Evolutionary conservation across 208 protist genomes (phyloP), one percentile per base, ranked within the genome.

Genomic region (Histomonas meleagridis): DNA sequence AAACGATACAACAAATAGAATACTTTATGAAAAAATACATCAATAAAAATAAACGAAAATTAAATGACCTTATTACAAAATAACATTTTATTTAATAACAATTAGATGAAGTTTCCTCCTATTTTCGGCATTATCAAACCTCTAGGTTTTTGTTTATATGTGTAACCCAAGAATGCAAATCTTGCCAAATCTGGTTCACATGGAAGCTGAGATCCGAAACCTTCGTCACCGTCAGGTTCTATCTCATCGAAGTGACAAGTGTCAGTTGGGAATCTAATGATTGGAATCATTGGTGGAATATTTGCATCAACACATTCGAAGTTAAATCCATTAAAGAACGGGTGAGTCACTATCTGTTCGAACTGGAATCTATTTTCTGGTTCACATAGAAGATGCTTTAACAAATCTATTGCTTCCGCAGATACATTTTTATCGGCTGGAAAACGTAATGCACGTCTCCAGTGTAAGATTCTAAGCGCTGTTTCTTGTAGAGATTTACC

Each of bases 381-480:
- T 9, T 60, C 53, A 32, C 86, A 91, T 35, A 91, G 16, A 21
- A 91, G 40, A 48, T 91, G 28, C 53, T 60, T 91, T 1, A 91
- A 69, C n/a, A 91, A 69, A 26, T 91, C 86, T 40, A 91, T n/a
- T 0, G 86, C 86, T 21, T 65, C 28, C 18, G 49, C 21, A 46
- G 86, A 60, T 5, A 91, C n/a, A 48, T 60, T 53, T 14, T 40
- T 38, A 21, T 46, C 35, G 4, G 49, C 14, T 69, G 86, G 86
- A 32, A 70, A 38, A 9, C 55, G 32, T 12, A 96, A 69, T 10
- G 92, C 92, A 70, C 94, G 53, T 43, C 79, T 93, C n/a, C 91
- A 96, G 93, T 95, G 94, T 14, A 96, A 46, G 91, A 96, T 96
- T 40, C 95, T 96, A 49, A 92, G 55, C 92, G 94, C 96, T 9